Percentiles rank a stretch among this genome's conserved stretches.
phyloP scores from a whole-genome alignment of 139 green algal genomes.

The Gonium pectorale region DNA sequence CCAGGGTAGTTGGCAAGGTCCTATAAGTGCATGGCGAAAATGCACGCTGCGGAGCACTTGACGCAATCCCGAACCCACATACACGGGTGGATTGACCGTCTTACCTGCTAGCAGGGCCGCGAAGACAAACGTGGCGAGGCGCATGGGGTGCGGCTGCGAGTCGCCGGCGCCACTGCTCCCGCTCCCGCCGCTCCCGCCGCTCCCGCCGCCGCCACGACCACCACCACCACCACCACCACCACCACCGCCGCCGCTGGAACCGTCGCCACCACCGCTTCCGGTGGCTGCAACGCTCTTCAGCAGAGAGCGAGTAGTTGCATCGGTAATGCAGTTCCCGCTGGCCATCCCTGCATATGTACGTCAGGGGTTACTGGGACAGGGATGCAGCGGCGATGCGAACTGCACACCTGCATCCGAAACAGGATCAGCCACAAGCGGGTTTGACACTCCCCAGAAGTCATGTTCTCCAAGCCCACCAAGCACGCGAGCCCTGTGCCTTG shows the following conservation, averaged over 20 bases:
- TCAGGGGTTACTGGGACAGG: not conserved
- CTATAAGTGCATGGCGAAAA: no score
- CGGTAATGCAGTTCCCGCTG: constrained; percentile 34
- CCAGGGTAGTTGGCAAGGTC: no score
- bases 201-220: not conserved
- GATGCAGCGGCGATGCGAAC: no score
- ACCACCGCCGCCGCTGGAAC: not conserved
- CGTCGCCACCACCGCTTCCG: not conserved
- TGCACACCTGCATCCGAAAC: no score
- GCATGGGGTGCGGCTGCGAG: constrained; percentile 32
- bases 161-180: not conserved
- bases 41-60: no score
- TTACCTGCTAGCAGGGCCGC: constrained; percentile 29
- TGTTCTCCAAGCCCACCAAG: no score
- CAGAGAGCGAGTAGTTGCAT: not conserved
- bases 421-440: no score
- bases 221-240: not conserved
- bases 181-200: not conserved
- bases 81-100: no score
- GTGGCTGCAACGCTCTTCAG: not conserved
- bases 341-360: not conserved
- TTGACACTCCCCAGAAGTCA: no score
- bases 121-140: constrained; percentile 11
- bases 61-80: no score
- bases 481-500: no score